These are phyloP conservation scores for Pelargonium cotyledonis DNA, from an alignment of 441 rosid species.

Conservation along the genomic window DNA sequence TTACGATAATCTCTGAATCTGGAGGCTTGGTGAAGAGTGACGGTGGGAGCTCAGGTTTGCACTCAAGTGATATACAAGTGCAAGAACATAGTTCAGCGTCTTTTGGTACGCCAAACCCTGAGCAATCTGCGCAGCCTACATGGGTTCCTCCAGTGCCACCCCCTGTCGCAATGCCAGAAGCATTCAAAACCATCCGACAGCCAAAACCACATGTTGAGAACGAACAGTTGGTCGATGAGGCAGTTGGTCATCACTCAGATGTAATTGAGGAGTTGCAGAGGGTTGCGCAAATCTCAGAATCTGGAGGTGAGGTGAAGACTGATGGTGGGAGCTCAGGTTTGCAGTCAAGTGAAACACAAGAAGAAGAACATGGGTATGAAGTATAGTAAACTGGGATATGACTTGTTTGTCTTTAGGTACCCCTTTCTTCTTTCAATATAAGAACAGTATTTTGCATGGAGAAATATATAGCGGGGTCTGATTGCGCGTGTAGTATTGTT, in stretches of 20 bases:
- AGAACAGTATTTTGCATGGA: too few relatives aligned
- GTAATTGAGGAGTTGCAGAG: constrained; percentile 53
- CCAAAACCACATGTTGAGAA: constrained; percentile 49
- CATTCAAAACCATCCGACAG: constrained; percentile 82
- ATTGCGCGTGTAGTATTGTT: too few relatives aligned
- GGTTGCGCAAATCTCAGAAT: constrained; percentile 60
- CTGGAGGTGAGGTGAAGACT: constrained; percentile 37
- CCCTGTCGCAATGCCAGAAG: constrained; percentile 82
- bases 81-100: constrained; percentile 30
- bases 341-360: constrained; percentile 45
- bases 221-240: constrained; percentile 46
- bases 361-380: constrained; percentile 35
- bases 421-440: too few relatives aligned
- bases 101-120: constrained; percentile 32
- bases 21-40: constrained; percentile 35
- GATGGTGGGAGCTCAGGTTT: constrained; percentile 33
- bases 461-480: too few relatives aligned
- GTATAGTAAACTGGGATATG: constrained; percentile 20
- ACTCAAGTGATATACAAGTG: constrained; percentile 42
- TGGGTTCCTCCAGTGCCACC: constrained; percentile 98
- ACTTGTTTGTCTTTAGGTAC: too few relatives aligned
- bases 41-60: constrained; percentile 33
- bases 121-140: constrained; percentile 43
- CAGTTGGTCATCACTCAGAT: constrained; percentile 29
- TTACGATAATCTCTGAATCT: constrained; percentile 60